Evolutionary conservation across 345 rosid species (phyloP).

Genomic region (Luvunga scandens): DNA sequence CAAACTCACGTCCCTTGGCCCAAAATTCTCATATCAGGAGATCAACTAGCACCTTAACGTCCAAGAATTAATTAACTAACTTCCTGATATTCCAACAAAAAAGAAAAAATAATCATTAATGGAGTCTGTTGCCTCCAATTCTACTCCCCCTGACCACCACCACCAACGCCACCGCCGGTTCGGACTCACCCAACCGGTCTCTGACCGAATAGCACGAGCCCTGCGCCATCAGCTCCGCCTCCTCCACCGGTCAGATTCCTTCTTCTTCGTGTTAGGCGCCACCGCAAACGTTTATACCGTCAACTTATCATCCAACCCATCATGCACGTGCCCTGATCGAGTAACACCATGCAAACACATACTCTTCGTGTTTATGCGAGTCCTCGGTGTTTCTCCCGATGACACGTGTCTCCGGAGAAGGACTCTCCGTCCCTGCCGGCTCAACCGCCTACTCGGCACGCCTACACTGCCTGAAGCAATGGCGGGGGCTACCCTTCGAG

Average conservation of each 20-base stretch:
- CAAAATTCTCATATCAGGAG: background rate
- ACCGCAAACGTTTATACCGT: conserved; percentile 90
- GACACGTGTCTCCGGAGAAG: conserved; percentile 61
- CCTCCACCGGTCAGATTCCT: conserved; percentile 56
- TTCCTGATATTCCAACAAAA: background rate
- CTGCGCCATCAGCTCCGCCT: conserved; percentile 62
- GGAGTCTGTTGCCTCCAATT: conserved; percentile 54
- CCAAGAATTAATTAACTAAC: no score
- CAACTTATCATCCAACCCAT: conserved; percentile 46
- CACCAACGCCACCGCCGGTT: conserved; percentile 20
- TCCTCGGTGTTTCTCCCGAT: conserved; percentile 57
- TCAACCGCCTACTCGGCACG: conserved; percentile 42
- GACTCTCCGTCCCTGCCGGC: conserved; percentile 62
- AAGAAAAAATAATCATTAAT: conserved; percentile 3
- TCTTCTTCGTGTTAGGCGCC: conserved; percentile 74
- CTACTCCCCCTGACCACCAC: conserved; percentile 18
- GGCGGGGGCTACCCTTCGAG: conserved; percentile 50
- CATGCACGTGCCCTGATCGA: conserved; percentile 88
- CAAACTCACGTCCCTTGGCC: background rate
- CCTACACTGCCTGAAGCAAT: conserved; percentile 47
- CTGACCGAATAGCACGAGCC: conserved; percentile 67
- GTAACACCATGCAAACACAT: conserved; percentile 87
- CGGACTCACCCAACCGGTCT: conserved; percentile 43
- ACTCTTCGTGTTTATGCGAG: conserved; percentile 67
- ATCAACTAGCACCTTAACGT: background rate